Evolutionary conservation across 2,329 filamentous ascomycete species (phyloP).

Genomic region (Mariannaea elegans): DNA sequence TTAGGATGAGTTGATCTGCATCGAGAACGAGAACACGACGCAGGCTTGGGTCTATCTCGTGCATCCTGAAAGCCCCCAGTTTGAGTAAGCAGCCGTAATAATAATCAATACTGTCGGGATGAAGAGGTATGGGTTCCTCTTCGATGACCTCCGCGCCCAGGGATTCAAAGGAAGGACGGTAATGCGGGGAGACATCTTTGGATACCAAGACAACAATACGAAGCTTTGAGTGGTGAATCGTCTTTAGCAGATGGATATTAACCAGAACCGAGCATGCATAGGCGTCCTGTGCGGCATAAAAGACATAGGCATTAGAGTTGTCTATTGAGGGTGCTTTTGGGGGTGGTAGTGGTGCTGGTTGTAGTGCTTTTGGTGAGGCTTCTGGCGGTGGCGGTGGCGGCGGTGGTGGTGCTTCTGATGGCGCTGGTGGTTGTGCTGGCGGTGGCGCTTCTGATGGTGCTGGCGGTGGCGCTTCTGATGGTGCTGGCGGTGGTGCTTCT

Average conservation of each 20-base stretch:
- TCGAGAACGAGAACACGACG: conserved; percentile 24
- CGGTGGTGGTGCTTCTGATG: too few relatives aligned
- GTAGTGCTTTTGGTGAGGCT: too few relatives aligned
- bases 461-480: too few relatives aligned
- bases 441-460: too few relatives aligned
- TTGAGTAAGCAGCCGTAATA: conserved; percentile 31
- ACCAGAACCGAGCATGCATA: conserved; percentile 31
- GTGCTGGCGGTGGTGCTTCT: too few relatives aligned
- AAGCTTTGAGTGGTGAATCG: conserved; percentile 8
- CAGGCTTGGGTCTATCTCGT: conserved; percentile 22
- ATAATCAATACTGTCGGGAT: conserved; percentile 1
- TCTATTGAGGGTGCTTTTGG: neutral
- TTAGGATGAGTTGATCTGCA: conserved; percentile 29
- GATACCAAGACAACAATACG: conserved; percentile 27
- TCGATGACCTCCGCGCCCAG: conserved; percentile 22
- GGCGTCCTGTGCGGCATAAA: conserved; percentile 28
- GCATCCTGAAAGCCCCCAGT: conserved; percentile 26
- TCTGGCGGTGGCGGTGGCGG: too few relatives aligned
- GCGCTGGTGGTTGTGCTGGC: too few relatives aligned
- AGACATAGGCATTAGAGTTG: conserved; percentile 26
- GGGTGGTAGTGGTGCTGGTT: too few relatives aligned
- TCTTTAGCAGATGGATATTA: conserved; percentile 25
- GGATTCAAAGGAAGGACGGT: conserved; percentile 9
- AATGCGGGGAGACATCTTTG: conserved; percentile 19
- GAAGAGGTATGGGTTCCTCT: conserved; percentile 21